Evolutionary conservation across 2,329 filamentous ascomycete genomes (phyloP).

Genomic region (Botrytis aclada): DNA sequence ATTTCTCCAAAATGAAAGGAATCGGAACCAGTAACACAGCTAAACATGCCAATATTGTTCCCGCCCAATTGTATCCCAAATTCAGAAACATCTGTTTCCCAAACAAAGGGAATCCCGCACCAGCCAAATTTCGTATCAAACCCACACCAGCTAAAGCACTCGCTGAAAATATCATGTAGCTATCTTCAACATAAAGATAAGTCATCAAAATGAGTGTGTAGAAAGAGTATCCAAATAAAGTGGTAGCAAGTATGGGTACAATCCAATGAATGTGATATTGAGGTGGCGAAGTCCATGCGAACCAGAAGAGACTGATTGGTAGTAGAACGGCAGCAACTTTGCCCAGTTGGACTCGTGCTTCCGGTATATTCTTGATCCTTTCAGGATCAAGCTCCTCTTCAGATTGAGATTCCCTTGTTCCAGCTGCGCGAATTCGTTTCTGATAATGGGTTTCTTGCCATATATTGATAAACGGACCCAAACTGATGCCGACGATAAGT

Average conservation of each 20-base stretch:
- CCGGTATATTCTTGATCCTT: conserved; percentile 40
- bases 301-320: conserved; percentile 40
- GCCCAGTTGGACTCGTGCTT: conserved; percentile 43
- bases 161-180: conserved; percentile 45
- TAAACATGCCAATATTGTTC: conserved; percentile 39
- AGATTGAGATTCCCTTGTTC: conserved; percentile 2
- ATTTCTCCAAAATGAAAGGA: conserved; percentile 34
- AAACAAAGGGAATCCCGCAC: conserved; percentile 42
- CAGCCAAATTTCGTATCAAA: conserved; percentile 41
- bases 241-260: conserved; percentile 48
- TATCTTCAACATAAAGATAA: conserved; percentile 48
- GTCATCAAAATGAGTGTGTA: conserved; percentile 50
- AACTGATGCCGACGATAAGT: conserved; percentile 41
- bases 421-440: conserved; percentile 42
- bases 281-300: conserved; percentile 38
- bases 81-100: conserved; percentile 38
- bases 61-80: conserved; percentile 41
- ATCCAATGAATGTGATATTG: conserved; percentile 37
- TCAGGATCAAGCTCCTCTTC: conserved; percentile 1
- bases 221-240: conserved; percentile 50
- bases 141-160: conserved; percentile 43
- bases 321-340: conserved; percentile 42
- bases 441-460: conserved; percentile 38
- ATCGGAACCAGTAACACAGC: conserved; percentile 39
- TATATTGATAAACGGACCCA: conserved; percentile 43